phyloP scores from a whole-genome alignment of 2,329 filamentous ascomycete species.

The Capronia coronata region DNA sequence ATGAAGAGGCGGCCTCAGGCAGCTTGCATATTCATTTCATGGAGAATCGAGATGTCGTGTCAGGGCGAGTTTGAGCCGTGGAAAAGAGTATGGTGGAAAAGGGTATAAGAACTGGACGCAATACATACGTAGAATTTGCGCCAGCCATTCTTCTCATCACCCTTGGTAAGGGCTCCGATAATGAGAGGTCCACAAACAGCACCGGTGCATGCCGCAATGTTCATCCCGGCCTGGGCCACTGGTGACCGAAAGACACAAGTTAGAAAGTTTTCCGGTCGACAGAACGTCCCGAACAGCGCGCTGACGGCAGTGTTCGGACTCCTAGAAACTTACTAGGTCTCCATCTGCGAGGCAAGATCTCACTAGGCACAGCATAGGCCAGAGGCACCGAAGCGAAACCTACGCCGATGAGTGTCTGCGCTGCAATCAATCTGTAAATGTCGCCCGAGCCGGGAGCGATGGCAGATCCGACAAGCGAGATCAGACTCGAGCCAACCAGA shows the following conservation, averaged over 20 bases:
- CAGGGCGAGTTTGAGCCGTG: no score
- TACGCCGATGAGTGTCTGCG: conserved; percentile 22
- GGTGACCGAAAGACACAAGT: no score
- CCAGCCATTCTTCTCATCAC: conserved; percentile 16
- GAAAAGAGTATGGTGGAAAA: no score
- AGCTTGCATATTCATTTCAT: no score
- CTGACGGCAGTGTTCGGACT: no score
- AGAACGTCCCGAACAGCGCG: no score
- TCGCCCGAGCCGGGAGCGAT: conserved; percentile 22
- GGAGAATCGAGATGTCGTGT: no score
- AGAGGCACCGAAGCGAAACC: conserved; percentile 24
- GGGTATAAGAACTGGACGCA: neutral
- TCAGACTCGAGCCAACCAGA: conserved; percentile 14
- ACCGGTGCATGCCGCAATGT: conserved; percentile 19
- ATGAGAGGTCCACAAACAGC: conserved; percentile 18
- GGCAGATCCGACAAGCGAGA: conserved; percentile 19
- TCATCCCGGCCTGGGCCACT: conserved; percentile 22
- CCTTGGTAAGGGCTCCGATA: conserved; percentile 20
- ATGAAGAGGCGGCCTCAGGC: no score
- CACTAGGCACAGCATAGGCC: conserved; percentile 22
- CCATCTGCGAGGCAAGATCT: conserved; percentile 25
- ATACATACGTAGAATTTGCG: conserved; percentile 25
- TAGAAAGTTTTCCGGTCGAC: no score
- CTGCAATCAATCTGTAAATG: conserved; percentile 22
- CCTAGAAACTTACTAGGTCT: conserved; percentile 23